Evolutionary conservation across 1,284 basidiomycete species (phyloP).

Genomic region (Naganishia cerealis): DNA sequence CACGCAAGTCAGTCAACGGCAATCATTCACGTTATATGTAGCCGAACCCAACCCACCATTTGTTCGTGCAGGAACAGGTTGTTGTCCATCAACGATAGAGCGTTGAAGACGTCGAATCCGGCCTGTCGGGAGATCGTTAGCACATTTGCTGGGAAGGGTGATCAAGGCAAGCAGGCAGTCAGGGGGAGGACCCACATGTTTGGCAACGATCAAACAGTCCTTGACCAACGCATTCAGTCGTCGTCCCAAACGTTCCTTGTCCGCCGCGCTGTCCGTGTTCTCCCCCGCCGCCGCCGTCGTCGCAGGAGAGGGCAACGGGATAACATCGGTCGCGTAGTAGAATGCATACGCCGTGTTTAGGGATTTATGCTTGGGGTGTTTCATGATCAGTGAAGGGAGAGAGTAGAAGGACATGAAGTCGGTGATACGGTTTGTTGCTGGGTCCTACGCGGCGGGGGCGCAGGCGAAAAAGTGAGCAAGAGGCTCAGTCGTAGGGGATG

Average conservation of each 20-base stretch:
- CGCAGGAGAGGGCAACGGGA: conserved; percentile 33
- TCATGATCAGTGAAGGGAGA: conserved; percentile 73
- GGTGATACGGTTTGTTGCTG: conserved; percentile 76
- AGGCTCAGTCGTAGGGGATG: conserved; percentile 14
- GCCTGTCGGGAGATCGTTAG: conserved; percentile 55
- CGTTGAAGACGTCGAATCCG: conserved; percentile 94
- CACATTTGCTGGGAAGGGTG: no score
- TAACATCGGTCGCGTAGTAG: conserved; percentile 58
- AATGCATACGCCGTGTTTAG: conserved; percentile 61
- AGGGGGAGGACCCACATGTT: conserved; percentile 53
- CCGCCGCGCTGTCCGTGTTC: conserved; percentile 58
- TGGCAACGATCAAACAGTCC: conserved; percentile 77
- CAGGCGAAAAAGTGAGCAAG: background rate
- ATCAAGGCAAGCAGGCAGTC: background rate
- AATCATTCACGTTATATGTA: background rate
- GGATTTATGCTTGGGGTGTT: conserved; percentile 51
- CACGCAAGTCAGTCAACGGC: conserved; percentile 14
- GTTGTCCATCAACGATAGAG: conserved; percentile 93
- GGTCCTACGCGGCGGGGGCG: conserved; percentile 61
- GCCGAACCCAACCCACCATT: conserved; percentile 60
- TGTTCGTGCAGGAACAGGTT: conserved; percentile 75
- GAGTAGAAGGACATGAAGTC: conserved; percentile 98
- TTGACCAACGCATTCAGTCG: conserved; percentile 71
- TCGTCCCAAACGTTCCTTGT: conserved; percentile 64
- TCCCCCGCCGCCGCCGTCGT: conserved; percentile 46